Percentiles rank a stretch among this genome's conserved stretches.
Evolutionary conservation across 2,329 filamentous ascomycete species (phyloP).

Genomic region (Penicillium sp.): DNA sequence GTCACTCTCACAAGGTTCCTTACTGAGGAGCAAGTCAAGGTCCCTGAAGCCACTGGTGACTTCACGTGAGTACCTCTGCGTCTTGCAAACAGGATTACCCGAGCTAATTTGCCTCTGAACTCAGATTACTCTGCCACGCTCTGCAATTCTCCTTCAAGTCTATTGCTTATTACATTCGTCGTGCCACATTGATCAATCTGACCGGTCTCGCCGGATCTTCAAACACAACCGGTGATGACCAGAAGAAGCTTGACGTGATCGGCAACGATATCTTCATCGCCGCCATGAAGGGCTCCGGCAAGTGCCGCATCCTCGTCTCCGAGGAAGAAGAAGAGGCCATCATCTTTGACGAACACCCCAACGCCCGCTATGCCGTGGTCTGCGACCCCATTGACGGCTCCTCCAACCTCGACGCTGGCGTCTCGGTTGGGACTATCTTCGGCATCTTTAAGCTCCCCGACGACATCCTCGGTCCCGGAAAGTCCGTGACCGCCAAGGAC

Average conservation of each 20-base stretch:
- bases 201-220: slow-evolving; percentile 92
- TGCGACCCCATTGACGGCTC: slow-evolving; percentile 98
- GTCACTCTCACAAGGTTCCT: slow-evolving; percentile 94
- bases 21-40: slow-evolving; percentile 92
- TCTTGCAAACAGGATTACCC: not conserved
- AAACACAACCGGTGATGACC: slow-evolving; percentile 95
- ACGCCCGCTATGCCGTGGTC: slow-evolving; percentile 87
- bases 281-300: slow-evolving; percentile 90
- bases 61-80: slow-evolving; percentile 75
- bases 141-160: slow-evolving; percentile 99
- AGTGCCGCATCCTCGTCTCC: slow-evolving; percentile 90
- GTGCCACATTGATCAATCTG: slow-evolving; percentile 92
- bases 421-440: slow-evolving; percentile 97
- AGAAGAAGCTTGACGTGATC: slow-evolving; percentile 99
- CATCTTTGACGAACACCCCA: slow-evolving; percentile 75
- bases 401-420: slow-evolving; percentile 96
- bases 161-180: slow-evolving; percentile 98
- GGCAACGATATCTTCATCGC: slow-evolving; percentile 97
- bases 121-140: slow-evolving; percentile 90
- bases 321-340: slow-evolving; percentile 97
- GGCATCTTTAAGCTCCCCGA: slow-evolving; percentile 89
- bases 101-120: not conserved
- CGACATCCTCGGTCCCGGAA: slow-evolving; percentile 53
- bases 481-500: slow-evolving; percentile 70
- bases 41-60: slow-evolving; percentile 94